phyloP scores from a whole-genome alignment of 495 filamentous ascomycete genomes.

The Aspergillus kassunensis region DNA sequence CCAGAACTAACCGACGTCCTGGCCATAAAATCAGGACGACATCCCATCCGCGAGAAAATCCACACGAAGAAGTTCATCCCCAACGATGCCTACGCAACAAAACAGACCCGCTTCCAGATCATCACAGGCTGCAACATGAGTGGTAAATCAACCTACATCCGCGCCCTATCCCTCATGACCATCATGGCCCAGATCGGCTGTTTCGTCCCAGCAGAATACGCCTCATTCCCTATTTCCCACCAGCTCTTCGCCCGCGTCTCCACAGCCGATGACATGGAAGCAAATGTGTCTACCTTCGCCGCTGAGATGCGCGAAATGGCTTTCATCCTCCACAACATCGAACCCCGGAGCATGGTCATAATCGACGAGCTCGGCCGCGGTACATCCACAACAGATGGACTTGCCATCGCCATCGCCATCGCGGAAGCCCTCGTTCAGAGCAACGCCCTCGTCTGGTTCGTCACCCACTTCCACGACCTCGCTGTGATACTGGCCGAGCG shows the following conservation, averaged over 20 bases:
- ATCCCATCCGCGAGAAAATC: constrained; percentile 80
- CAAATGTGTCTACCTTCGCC: constrained; percentile 89
- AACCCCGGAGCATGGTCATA: constrained; percentile 71
- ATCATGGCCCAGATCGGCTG: constrained; percentile 93
- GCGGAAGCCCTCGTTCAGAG: constrained; percentile 80
- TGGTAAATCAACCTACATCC: constrained; percentile 96
- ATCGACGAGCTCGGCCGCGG: constrained; percentile 93
- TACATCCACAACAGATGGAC: constrained; percentile 82
- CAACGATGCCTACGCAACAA: constrained; percentile 82
- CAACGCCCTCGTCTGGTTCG: constrained; percentile 79
- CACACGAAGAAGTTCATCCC: constrained; percentile 65
- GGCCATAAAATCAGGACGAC: constrained; percentile 74
- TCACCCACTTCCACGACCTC: constrained; percentile 85
- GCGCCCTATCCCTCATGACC: constrained; percentile 74
- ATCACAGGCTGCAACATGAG: constrained; percentile 99
- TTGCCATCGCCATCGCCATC: constrained; percentile 84
- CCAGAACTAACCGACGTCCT: constrained; percentile 73
- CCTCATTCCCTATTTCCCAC: constrained; percentile 73
- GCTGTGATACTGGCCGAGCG: constrained; percentile 70
- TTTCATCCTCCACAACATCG: constrained; percentile 78
- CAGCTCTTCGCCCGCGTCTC: constrained; percentile 86
- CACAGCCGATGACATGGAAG: constrained; percentile 82
- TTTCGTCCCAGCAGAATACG: constrained; percentile 83
- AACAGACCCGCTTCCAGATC: constrained; percentile 78
- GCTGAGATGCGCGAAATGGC: constrained; percentile 95